phyloP scores from a whole-genome alignment of 2,329 filamentous ascomycete species.

The Colletotrichum magnum region DNA sequence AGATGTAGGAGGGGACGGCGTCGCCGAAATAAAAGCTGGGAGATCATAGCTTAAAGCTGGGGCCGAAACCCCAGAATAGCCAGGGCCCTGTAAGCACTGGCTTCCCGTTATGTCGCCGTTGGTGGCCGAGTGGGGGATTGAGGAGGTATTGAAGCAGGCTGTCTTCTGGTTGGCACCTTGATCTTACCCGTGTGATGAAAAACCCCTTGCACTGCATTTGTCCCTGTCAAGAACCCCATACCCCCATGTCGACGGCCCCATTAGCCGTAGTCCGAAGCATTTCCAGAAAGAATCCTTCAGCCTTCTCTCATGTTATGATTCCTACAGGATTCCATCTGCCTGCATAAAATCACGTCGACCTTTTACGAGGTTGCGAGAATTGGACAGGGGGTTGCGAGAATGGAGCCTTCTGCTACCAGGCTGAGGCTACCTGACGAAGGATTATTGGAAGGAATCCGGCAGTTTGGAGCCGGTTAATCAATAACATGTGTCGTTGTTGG shows the following conservation, averaged over 20 bases:
- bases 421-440: too few relatives aligned
- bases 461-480: too few relatives aligned
- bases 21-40: conserved; percentile 7
- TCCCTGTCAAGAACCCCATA: neutral
- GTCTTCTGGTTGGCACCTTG: neutral
- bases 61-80: neutral
- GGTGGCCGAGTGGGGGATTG: neutral
- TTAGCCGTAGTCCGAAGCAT: neutral
- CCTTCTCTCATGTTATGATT: conserved; percentile 1
- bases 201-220: conserved; percentile 4
- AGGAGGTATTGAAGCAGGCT: neutral
- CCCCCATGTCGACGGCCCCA: neutral
- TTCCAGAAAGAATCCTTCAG: conserved; percentile 10
- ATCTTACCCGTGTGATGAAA: neutral
- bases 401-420: too few relatives aligned
- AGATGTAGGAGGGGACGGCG: neutral
- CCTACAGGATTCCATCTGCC: neutral
- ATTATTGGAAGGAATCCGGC: too few relatives aligned
- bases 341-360: too few relatives aligned
- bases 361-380: too few relatives aligned
- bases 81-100: neutral
- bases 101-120: neutral
- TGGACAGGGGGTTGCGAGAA: too few relatives aligned
- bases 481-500: neutral
- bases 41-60: neutral